phyloP scores from a whole-genome alignment of 495 filamentous ascomycete genomes.

The Xylaria grammica region DNA sequence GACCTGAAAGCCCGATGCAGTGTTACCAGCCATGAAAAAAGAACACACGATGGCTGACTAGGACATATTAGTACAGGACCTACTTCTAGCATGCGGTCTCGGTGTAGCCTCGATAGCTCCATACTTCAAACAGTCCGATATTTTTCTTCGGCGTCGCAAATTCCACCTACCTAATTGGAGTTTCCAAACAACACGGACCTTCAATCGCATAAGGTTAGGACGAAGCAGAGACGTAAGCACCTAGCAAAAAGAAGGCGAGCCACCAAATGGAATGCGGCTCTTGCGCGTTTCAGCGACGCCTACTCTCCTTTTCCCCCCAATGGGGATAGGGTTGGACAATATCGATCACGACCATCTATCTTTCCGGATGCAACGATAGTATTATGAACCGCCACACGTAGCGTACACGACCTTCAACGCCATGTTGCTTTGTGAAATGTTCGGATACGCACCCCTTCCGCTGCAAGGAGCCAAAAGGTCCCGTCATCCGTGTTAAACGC shows the following conservation, averaged over 20 bases:
- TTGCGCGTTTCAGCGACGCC: conserved; percentile 8
- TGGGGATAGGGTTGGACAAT: background rate
- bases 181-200: background rate
- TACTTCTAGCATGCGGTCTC: background rate
- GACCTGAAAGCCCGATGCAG: background rate
- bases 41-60: background rate
- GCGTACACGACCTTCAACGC: background rate
- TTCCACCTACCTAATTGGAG: conserved; percentile 15
- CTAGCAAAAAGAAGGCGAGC: too few species aligned
- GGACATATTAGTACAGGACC: too few species aligned
- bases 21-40: background rate
- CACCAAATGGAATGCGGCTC: background rate
- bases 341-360: background rate
- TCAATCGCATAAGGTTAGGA: background rate
- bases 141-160: background rate
- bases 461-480: background rate
- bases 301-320: background rate
- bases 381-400: background rate
- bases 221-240: background rate
- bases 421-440: background rate
- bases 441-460: conserved; percentile 6
- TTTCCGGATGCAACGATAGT: conserved; percentile 10
- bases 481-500: conserved; percentile 14
- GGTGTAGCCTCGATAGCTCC: conserved; percentile 6
- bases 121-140: background rate